Evolutionary conservation across 371 early-diverging fungal genomes (phyloP), one percentile per base, ranked within the genome.

Genomic region (Rhizopus arrhizus): DNA sequence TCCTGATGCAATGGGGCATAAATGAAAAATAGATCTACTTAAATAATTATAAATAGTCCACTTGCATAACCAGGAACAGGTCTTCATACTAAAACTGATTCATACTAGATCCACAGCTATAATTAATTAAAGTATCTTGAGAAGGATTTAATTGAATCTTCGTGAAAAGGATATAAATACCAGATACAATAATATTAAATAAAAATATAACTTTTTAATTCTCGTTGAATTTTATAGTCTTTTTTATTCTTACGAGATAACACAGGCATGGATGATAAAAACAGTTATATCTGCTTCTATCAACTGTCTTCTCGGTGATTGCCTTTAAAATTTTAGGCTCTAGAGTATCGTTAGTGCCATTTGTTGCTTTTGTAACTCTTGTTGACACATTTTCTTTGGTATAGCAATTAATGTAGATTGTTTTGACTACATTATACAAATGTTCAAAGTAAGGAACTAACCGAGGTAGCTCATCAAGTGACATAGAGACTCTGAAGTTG

Each of bases 341-440:
- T 31, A 58, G 40, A 58, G 50, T 58, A 49, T 31, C 40, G n/a
- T 40, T 49, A 12, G 28, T 40, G 10, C 32, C 6, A 29, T 40
- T 29, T 49, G 58, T 58, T 58, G 58, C 49, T 40, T 28, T 58
- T 40, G 58, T 36, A 6, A 10, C 36, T 36, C 5, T 36, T 10
- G 36, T 36, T 36, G 36, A 58, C 50, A 58, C 36, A 32, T 58
- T 48, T 38, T 58, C 58, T 58, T 58, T 38, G 40, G 29, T 4
- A 40, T 38, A 54, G 28, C 54, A 46, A 53, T 52, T 49, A 22
- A 42, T 52, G 40, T 51, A 51, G 41, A 56, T 65, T 53, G 52
- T 48, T 58, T 59, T 53, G 42, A 55, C 15, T 28, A 51, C 48
- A 52, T 60, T 65, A 34, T 61, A 59, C 28, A 59, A 53, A 35